A percentile compares a stretch with the other conserved stretches of the same genome.
Evolutionary conservation across 164 flowering plant genomes (phyloP).

Genomic region (Berberis vulgaris): DNA sequence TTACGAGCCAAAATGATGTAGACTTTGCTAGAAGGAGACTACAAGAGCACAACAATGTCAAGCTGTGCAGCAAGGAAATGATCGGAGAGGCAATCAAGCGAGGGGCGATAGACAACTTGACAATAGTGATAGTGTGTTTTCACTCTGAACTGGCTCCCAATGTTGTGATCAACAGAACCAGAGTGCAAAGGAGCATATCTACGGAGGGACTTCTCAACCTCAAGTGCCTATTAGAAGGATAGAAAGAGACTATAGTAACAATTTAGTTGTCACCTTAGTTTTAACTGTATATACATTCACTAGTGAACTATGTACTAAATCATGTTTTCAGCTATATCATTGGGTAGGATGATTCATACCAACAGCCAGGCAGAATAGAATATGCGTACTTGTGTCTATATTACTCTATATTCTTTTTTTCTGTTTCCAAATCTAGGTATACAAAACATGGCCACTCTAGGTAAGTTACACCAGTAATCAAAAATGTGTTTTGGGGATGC

Average conservation of each 20-base stretch:
- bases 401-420: too few species aligned
- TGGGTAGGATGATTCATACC: too few species aligned
- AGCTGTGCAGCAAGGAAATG: constrained; percentile 67
- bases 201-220: constrained; percentile 73
- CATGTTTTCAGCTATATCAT: too few species aligned
- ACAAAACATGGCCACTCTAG: too few species aligned
- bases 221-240: constrained; percentile 39
- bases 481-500: too few species aligned
- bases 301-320: background rate
- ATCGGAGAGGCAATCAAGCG: constrained; percentile 78
- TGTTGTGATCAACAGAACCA: constrained; percentile 22
- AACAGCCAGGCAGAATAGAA: too few species aligned
- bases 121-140: constrained; percentile 73
- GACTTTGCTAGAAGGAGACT: constrained; percentile 71
- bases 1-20: constrained; percentile 69
- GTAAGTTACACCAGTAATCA: too few species aligned
- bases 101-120: constrained; percentile 63
- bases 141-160: constrained; percentile 61
- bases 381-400: too few species aligned
- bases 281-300: background rate
- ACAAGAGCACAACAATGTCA: constrained; percentile 72
- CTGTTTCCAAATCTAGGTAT: too few species aligned
- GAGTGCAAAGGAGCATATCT: constrained; percentile 69
- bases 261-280: too few species aligned
- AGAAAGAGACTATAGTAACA: background rate